These are phyloP conservation scores for Carex kokanica DNA, from an alignment of 176 grass and related monocot genomes.

Conservation along the genomic window DNA sequence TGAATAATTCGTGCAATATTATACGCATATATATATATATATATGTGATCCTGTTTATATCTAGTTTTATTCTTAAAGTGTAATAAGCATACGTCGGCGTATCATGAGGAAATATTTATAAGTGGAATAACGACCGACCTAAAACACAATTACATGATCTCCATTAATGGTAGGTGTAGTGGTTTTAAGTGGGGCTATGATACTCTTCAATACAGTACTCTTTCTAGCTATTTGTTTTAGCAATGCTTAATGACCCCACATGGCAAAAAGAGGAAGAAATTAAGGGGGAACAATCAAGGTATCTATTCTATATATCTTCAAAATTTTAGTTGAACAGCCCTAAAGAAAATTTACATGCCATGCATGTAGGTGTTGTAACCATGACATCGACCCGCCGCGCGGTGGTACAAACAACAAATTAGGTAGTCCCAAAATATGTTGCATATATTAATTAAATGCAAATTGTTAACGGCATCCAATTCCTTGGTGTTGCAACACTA, in stretches of 20 bases:
- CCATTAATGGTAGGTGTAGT: slow-evolving; percentile 52
- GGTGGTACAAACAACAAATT: neutral
- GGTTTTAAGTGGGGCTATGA: slow-evolving; percentile 35
- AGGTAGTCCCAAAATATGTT: neutral
- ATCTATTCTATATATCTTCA: neutral
- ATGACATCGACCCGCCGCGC: neutral
- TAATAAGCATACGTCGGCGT: slow-evolving; percentile 45
- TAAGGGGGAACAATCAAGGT: slow-evolving; percentile 10
- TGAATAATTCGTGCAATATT: slow-evolving; percentile 52
- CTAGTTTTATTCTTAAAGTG: slow-evolving; percentile 29
- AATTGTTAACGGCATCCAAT: neutral
- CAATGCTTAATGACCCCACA: slow-evolving; percentile 18
- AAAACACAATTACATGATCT: slow-evolving; percentile 51
- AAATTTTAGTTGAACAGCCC: slow-evolving; percentile 16
- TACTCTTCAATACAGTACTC: slow-evolving; percentile 2
- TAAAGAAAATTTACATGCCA: slow-evolving; percentile 1
- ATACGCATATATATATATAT: no score
- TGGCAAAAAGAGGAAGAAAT: neutral
- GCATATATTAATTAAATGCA: neutral
- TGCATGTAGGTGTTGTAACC: neutral
- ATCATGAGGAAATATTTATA: slow-evolving; percentile 37
- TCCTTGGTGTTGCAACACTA: neutral
- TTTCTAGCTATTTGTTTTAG: slow-evolving; percentile 32
- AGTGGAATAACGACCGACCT: slow-evolving; percentile 47
- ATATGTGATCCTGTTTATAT: slow-evolving; percentile 28